These are phyloP conservation scores for Curvularia eragrostidis DNA, from an alignment of 2,329 filamentous ascomycete genomes.

Conservation along the genomic window DNA sequence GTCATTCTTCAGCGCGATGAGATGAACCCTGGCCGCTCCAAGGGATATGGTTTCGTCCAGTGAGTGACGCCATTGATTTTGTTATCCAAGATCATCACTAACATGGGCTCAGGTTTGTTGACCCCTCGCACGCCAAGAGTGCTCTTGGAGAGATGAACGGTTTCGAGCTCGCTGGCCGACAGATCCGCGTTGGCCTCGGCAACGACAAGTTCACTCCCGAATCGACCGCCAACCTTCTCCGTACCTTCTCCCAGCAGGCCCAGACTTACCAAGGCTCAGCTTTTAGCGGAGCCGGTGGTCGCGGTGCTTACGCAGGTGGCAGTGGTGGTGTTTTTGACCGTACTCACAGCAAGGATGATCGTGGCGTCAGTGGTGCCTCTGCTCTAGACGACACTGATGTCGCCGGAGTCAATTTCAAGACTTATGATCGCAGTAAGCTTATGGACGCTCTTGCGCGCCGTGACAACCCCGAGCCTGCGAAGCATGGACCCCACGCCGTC, in stretches of 20 bases:
- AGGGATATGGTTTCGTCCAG: slow-evolving; percentile 99
- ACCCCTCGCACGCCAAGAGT: slow-evolving; percentile 89
- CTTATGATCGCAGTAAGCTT: slow-evolving; percentile 96
- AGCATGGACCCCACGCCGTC: slow-evolving; percentile 34
- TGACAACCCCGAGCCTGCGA: slow-evolving; percentile 73
- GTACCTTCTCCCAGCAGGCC: slow-evolving; percentile 77
- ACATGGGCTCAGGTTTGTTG: slow-evolving; percentile 75
- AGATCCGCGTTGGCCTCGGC: slow-evolving; percentile 97
- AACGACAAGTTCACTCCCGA: slow-evolving; percentile 99
- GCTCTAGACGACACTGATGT: slow-evolving; percentile 98
- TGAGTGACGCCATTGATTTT: slow-evolving; percentile 59
- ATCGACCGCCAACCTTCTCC: slow-evolving; percentile 88
- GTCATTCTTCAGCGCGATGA: slow-evolving; percentile 98
- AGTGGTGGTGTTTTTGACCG: slow-evolving; percentile 80
- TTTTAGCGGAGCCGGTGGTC: slow-evolving; percentile 88
- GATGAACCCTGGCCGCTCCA: slow-evolving; percentile 60
- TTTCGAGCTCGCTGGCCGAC: slow-evolving; percentile 95
- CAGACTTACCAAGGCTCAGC: slow-evolving; percentile 81
- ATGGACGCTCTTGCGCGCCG: slow-evolving; percentile 95
- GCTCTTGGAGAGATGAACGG: slow-evolving; percentile 99
- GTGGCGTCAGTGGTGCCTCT: slow-evolving; percentile 85
- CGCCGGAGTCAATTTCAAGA: slow-evolving; percentile 98
- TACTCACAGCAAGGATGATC: slow-evolving; percentile 87
- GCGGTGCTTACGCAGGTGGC: slow-evolving; percentile 80
- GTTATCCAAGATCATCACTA: slow-evolving; percentile 14